These are phyloP conservation scores for Penicillium fuscoglaucum DNA, from an alignment of 2,329 filamentous ascomycete genomes.

Conservation along the genomic window DNA sequence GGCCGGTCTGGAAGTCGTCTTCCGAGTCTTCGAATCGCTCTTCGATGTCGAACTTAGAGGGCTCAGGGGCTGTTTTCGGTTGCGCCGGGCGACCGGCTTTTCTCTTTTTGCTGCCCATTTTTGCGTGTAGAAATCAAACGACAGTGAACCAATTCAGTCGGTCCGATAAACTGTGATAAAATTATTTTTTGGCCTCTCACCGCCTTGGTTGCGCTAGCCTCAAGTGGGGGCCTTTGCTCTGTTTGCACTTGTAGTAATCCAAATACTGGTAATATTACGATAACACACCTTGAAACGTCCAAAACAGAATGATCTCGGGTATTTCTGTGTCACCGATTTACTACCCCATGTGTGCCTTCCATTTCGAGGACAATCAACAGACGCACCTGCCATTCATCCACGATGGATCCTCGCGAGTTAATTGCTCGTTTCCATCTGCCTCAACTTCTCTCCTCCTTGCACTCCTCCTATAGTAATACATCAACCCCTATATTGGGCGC, in stretches of 20 bases:
- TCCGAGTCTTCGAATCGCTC: conserved; percentile 91
- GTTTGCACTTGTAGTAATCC: conserved; percentile 23
- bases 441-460: conserved; percentile 21
- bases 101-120: conserved; percentile 60
- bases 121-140: conserved; percentile 27
- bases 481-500: conserved; percentile 30
- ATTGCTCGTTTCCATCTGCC: conserved; percentile 23
- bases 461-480: conserved; percentile 24
- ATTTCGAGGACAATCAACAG: conserved; percentile 1
- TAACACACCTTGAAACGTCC: neutral
- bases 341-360: conserved; percentile 3
- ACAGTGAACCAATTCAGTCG: conserved; percentile 6
- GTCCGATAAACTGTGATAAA: conserved; percentile 29
- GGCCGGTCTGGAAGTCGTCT: conserved; percentile 86
- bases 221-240: conserved; percentile 20
- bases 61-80: conserved; percentile 32
- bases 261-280: conserved; percentile 16
- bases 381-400: conserved; percentile 6
- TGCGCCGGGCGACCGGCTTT: conserved; percentile 59
- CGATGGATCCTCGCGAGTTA: conserved; percentile 10
- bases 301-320: neutral
- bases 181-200: conserved; percentile 39
- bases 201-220: conserved; percentile 28
- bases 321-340: neutral
- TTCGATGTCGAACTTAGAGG: conserved; percentile 41